Base-by-base conservation (phyloP, 257 asterid species). In the Eucommia ulmoides region DNA sequence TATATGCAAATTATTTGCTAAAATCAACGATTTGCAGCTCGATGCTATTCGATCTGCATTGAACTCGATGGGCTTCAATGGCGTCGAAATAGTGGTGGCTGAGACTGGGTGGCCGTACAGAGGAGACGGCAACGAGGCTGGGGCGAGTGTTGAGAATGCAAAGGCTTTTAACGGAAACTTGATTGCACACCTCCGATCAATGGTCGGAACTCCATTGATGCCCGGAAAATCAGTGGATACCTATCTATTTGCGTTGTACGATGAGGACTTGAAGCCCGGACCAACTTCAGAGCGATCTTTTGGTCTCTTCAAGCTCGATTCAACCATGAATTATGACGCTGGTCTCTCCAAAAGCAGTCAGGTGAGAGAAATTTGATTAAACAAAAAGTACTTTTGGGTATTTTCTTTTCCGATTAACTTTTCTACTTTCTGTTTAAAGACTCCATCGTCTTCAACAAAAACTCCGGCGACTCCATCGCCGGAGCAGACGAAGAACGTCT, bases 101-200 rank as follows among this genome's bases (percentile, higher is more conserved):
- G 94, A 83, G 60, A 83, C 91, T 0, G 91, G 94, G 23, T 83
- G 94, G 94, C 94, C 94, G 19, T 77, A 74, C 71, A 77, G 71
- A 66, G 94, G 94, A 22, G 94, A 80, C 18, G 44, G 44, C 66
- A 53, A 66, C 24, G 87, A 83, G 58, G 75, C 71, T 24, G 94
- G 91, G 6, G 65, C 91, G n/a, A 60, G 84, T 58, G 2, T 73
- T 1, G 91, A 80, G 57, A 83, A 83, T 50, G 91, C 87, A 50
- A 77, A 73, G 71, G 82, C 87, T 24, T 83, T 77, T 38, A 73
- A 68, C 50, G 72, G 61, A 15, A 83, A 83, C 51, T 60, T 83
- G 72, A 55, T 83, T 23, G 57, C 78, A 14, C 84, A 73, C 45
- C 58, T 83, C 53, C 77, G 75, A 48, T 80, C 91, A 2, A 58